phyloP scores from a whole-genome alignment of 495 filamentous ascomycete species.

The Lepraria neglecta region DNA sequence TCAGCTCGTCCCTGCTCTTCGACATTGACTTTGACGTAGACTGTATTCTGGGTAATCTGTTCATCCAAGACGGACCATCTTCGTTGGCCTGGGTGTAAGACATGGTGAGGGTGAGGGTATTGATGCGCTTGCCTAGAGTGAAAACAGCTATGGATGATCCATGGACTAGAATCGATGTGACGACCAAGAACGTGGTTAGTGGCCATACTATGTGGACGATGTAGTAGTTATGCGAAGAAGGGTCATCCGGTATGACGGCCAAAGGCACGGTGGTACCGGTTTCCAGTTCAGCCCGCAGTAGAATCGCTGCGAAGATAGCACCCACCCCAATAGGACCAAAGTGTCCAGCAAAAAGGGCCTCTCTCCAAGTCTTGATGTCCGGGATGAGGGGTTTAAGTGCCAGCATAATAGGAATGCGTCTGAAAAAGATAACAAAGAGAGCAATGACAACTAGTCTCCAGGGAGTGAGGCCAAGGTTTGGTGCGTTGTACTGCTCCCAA shows the following conservation, averaged over 20 bases:
- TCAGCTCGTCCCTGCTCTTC: constrained; percentile 54
- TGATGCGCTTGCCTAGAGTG: constrained; percentile 96
- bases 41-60: constrained; percentile 77
- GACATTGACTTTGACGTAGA: constrained; percentile 82
- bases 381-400: constrained; percentile 86
- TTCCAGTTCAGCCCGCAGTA: constrained; percentile 86
- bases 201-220: constrained; percentile 88
- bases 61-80: constrained; percentile 91
- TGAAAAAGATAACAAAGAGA: constrained; percentile 88
- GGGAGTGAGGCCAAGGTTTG: constrained; percentile 62
- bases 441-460: constrained; percentile 89
- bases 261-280: constrained; percentile 63
- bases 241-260: constrained; percentile 46
- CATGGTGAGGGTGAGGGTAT: constrained; percentile 89
- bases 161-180: constrained; percentile 90
- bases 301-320: constrained; percentile 89
- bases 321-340: constrained; percentile 98
- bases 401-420: constrained; percentile 95
- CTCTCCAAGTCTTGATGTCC: constrained; percentile 97
- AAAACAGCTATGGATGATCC: constrained; percentile 98
- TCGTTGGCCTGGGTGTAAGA: constrained; percentile 89
- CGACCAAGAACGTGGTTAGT: constrained; percentile 88
- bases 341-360: constrained; percentile 95
- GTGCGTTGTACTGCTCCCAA: constrained; percentile 78
- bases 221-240: constrained; percentile 57